phyloP scores from a whole-genome alignment of 2,329 filamentous ascomycete species.

The Exophiala mesophila region DNA sequence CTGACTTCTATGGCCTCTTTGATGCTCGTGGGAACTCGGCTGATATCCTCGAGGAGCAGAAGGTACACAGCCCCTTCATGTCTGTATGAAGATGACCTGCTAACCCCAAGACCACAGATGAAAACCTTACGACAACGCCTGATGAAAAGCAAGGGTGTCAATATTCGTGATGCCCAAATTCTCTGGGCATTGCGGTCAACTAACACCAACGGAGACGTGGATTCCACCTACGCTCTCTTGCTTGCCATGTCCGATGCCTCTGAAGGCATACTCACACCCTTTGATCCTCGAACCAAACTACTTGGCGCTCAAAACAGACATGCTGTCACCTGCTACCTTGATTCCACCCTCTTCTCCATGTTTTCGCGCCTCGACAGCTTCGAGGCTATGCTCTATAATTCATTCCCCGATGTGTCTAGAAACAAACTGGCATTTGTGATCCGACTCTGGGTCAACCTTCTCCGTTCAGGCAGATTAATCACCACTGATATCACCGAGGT shows the following conservation, averaged over 20 bases:
- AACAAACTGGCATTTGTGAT: slow-evolving; percentile 72
- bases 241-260: slow-evolving; percentile 75
- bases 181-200: slow-evolving; percentile 57
- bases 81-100: neutral
- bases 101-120: slow-evolving; percentile 36
- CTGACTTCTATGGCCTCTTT: slow-evolving; percentile 26
- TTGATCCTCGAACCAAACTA: slow-evolving; percentile 66
- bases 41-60: slow-evolving; percentile 19
- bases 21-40: slow-evolving; percentile 11
- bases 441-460: slow-evolving; percentile 87
- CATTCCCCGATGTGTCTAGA: slow-evolving; percentile 66
- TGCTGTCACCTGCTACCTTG: slow-evolving; percentile 89
- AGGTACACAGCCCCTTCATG: slow-evolving; percentile 10
- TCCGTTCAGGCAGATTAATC: slow-evolving; percentile 79
- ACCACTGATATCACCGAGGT: slow-evolving; percentile 79
- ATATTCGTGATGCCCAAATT: slow-evolving; percentile 58
- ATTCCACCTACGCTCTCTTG: slow-evolving; percentile 71
- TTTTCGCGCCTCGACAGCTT: slow-evolving; percentile 86
- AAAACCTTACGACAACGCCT: slow-evolving; percentile 51
- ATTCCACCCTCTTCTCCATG: slow-evolving; percentile 90
- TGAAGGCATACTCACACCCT: slow-evolving; percentile 70
- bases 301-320: slow-evolving; percentile 81
- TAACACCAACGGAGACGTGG: slow-evolving; percentile 63
- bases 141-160: slow-evolving; percentile 49
- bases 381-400: slow-evolving; percentile 82